Conservation (phyloP, 2,329 filamentous ascomycete genomes). For the Claviceps sp. region DNA sequence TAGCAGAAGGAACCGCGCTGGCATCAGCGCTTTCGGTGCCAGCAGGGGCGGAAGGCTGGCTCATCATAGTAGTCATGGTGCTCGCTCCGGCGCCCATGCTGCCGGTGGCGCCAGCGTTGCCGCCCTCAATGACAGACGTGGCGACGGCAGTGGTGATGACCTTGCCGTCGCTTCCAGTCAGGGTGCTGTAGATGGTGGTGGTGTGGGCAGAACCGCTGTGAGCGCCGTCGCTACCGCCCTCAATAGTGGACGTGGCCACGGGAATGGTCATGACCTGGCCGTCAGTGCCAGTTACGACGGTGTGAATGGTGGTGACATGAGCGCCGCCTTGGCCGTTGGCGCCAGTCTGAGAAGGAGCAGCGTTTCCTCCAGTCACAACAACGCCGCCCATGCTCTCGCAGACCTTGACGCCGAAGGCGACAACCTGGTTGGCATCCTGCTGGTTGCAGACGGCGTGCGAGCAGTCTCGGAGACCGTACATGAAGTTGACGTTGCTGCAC, state of each 20-base stretch:
- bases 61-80: constrained; percentile 16
- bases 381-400: constrained; percentile 24
- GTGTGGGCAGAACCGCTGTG: constrained; percentile 6
- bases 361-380: constrained; percentile 14
- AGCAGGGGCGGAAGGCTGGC: neutral
- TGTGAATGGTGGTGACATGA: constrained; percentile 21
- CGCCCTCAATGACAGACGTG: neutral
- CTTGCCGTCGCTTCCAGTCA: constrained; percentile 19
- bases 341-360: constrained; percentile 1
- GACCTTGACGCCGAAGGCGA: constrained; percentile 25
- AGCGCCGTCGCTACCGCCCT: constrained; percentile 10
- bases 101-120: constrained; percentile 6
- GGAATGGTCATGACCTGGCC: constrained; percentile 20
- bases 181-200: constrained; percentile 24
- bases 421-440: constrained; percentile 21
- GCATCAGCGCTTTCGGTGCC: neutral
- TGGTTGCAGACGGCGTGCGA: constrained; percentile 27
- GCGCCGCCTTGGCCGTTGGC: neutral
- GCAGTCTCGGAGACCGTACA: constrained; percentile 39
- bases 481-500: constrained; percentile 32
- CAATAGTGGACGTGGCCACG: constrained; percentile 22
- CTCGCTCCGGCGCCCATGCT: constrained; percentile 11
- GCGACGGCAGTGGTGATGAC: constrained; percentile 13
- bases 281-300: constrained; percentile 20
- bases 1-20: constrained; percentile 2